Evolutionary conservation across 129 eudicot genomes (phyloP).

Genomic region (Flaveria trinervia): DNA sequence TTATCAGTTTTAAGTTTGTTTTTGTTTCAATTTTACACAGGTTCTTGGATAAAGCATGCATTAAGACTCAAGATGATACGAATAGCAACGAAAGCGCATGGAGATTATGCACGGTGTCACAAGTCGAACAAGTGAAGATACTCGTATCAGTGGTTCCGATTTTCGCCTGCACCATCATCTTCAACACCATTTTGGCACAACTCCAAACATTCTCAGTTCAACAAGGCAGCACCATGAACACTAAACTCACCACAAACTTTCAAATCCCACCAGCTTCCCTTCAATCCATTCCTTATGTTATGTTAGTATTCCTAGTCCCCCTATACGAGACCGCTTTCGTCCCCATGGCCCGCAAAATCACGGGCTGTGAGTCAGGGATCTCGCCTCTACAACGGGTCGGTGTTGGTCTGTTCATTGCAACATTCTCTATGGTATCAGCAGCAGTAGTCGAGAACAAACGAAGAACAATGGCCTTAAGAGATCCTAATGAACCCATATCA

Average conservation of each 20-base stretch:
- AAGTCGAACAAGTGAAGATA: constrained; percentile 82
- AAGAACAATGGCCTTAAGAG: constrained; percentile 38
- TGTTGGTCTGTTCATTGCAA: constrained; percentile 75
- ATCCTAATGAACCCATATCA: constrained; percentile 41
- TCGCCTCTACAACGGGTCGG: constrained; percentile 75
- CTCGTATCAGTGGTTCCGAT: constrained; percentile 72
- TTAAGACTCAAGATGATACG: constrained; percentile 51
- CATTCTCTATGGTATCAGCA: constrained; percentile 86
- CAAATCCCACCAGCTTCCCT: constrained; percentile 83
- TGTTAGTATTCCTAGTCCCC: constrained; percentile 69
- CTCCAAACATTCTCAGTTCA: constrained; percentile 84
- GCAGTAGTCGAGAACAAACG: constrained; percentile 67
- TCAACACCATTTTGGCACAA: constrained; percentile 81
- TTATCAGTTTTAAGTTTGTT: constrained; percentile 3
- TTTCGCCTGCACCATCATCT: constrained; percentile 78
- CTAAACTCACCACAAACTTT: constrained; percentile 51
- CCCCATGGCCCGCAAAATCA: constrained; percentile 58
- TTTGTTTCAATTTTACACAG: constrained; percentile 23
- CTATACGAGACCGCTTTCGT: constrained; percentile 68
- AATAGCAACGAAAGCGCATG: constrained; percentile 62
- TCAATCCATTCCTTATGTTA: constrained; percentile 67
- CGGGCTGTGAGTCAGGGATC: constrained; percentile 65
- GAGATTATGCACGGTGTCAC: constrained; percentile 69
- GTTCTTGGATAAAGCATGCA: constrained; percentile 85
- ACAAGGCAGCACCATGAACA: constrained; percentile 68